A percentile compares a stretch with the other conserved stretches of the same genome.
These are phyloP conservation scores for Mortierella antarctica DNA, from an alignment of 192 early-diverging fungal species.

Conservation along the genomic window DNA sequence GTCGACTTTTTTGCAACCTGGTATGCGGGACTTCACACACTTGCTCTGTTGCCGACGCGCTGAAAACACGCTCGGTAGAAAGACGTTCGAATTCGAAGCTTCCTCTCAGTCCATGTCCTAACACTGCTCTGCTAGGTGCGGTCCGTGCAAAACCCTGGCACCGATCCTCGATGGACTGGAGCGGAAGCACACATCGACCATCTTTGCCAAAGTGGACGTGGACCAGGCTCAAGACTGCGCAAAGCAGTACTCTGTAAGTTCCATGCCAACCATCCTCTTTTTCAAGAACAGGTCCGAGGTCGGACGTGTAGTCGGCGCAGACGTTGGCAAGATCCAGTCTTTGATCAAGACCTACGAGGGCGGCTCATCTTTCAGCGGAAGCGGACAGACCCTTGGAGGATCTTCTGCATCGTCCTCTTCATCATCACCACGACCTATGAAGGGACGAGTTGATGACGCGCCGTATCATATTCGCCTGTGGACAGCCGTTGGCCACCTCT, in stretches of 20 bases:
- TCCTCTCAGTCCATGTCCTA: not conserved
- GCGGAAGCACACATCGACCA: constrained; percentile 38
- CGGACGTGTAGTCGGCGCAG: constrained; percentile 32
- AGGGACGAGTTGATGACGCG: constrained; percentile 5
- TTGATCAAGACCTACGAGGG: constrained; percentile 42
- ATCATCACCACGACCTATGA: not conserved
- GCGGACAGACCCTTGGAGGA: constrained; percentile 42
- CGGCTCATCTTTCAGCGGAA: constrained; percentile 37
- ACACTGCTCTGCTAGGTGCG: constrained; percentile 20
- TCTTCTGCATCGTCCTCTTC: not conserved
- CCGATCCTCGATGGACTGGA: constrained; percentile 43
- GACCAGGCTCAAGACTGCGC: constrained; percentile 44
- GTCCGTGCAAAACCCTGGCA: constrained; percentile 47
- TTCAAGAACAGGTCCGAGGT: constrained; percentile 48
- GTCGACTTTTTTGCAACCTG: constrained; percentile 50
- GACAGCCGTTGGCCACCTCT: constrained; percentile 36
- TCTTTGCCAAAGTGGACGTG: constrained; percentile 46
- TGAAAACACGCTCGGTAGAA: not conserved
- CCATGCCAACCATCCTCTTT: constrained; percentile 48
- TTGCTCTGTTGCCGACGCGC: not conserved
- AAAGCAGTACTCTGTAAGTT: constrained; percentile 11
- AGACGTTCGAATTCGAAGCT: not conserved
- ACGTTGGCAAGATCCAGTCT: constrained; percentile 38
- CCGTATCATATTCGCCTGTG: constrained; percentile 35
- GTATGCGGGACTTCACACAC: not conserved